Evolutionary conservation across 176 grass and related monocot genomes (phyloP), one percentile per base, ranked within the genome.

Genomic region (Urochloa ruziziensis): DNA sequence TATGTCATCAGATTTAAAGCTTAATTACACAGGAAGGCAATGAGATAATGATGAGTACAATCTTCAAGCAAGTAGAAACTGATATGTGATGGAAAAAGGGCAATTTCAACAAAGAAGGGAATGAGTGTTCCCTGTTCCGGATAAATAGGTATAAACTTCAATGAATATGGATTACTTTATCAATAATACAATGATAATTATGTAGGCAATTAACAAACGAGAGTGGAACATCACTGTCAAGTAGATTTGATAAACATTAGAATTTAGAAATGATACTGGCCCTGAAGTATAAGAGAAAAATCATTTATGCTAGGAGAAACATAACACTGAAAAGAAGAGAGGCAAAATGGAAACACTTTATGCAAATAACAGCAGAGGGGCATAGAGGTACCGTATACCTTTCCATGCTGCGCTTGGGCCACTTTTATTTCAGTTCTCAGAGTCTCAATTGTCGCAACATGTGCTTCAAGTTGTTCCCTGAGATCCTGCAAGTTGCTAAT

Each of bases 401-500:
- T 99, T 91, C 94, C 96, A 89, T 99, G 93, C 82, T 74, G 89
- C 58, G 15, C 64, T 90, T 83, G 66, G 2, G 59, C 51, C 48
- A 52, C 30, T 74, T 90, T 86, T 64, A 52, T 94, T 89, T 87
- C 87, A 84, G 62, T 65, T 73, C 46, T 89, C 83, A 99, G 81
- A 66, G 62, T 92, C 83, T 99, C 91, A 67, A 99, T 91, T 69
- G 96, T 96, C 14, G 80, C 74, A 86, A 94, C 96, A 91, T 99
- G 89, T 23, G 77, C 94, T 78, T 94, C 89, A 73, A 99, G 62
- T 87, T 92, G 89, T 89, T 99, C 93, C 91, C 96, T 99, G 40
- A 99, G 93, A 32, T 99, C 96, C 96, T 99, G 85, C 32, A 89
- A 30, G 68, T 83, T 78, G 78, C 51, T 59, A 60, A 47, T 75